These are phyloP conservation scores for Trichoderma gamsii DNA, from an alignment of 495 filamentous ascomycete genomes.

Conservation along the genomic window DNA sequence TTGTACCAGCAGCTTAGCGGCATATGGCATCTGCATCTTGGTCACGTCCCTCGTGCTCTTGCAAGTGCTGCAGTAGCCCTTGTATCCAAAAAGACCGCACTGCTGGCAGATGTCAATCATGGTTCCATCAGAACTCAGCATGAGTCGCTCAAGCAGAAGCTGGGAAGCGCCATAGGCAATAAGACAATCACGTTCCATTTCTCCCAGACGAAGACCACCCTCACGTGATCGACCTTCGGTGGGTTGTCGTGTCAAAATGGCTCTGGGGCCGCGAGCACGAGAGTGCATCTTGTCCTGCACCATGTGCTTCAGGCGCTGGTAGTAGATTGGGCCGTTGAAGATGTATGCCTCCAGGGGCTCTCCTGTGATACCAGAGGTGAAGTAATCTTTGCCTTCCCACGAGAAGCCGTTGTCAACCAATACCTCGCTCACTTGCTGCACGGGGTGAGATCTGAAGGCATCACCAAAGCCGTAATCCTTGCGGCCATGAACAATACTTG, in stretches of 20 bases:
- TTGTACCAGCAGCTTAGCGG: slow-evolving; percentile 93
- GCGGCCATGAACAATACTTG: slow-evolving; percentile 74
- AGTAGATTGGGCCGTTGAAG: slow-evolving; percentile 98
- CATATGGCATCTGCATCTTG: slow-evolving; percentile 96
- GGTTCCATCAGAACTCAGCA: slow-evolving; percentile 86
- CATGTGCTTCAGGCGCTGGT: slow-evolving; percentile 99
- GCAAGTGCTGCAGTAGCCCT: slow-evolving; percentile 88
- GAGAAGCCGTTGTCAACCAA: slow-evolving; percentile 85
- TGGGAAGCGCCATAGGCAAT: slow-evolving; percentile 94
- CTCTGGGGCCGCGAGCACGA: slow-evolving; percentile 79
- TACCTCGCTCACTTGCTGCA: slow-evolving; percentile 80
- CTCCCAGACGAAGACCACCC: slow-evolving; percentile 87
- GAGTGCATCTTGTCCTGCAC: slow-evolving; percentile 99
- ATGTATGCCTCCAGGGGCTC: slow-evolving; percentile 91
- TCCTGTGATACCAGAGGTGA: slow-evolving; percentile 92
- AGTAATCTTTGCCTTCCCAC: slow-evolving; percentile 93
- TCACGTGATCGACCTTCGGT: slow-evolving; percentile 91
- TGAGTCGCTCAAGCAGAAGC: slow-evolving; percentile 85
- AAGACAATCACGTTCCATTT: slow-evolving; percentile 98
- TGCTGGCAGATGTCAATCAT: slow-evolving; percentile 86
- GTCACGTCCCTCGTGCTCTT: slow-evolving; percentile 71
- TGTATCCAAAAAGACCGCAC: slow-evolving; percentile 92
- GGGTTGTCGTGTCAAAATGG: slow-evolving; percentile 89
- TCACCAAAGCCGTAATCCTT: slow-evolving; percentile 78
- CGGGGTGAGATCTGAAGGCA: slow-evolving; percentile 87